These are phyloP conservation scores for Linnemannia zychae DNA, from an alignment of 192 early-diverging fungal genomes.

Conservation along the genomic window DNA sequence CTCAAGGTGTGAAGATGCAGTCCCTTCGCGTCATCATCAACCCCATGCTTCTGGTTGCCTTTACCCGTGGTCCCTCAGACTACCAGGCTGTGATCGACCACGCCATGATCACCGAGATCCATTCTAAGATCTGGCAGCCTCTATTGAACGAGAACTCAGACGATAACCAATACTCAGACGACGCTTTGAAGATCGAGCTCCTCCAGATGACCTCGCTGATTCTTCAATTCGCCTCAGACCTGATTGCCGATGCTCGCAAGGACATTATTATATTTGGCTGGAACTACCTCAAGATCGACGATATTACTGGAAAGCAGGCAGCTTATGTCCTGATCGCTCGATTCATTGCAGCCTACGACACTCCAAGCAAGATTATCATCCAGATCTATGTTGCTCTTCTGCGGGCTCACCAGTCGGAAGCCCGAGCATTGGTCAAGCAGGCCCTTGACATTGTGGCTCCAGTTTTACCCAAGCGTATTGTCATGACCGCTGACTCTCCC, in stretches of 20 bases:
- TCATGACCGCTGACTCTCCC: slow-evolving; percentile 57
- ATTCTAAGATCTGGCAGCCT: slow-evolving; percentile 71
- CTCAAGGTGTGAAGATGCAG: slow-evolving; percentile 78
- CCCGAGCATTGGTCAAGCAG: slow-evolving; percentile 89
- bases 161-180: slow-evolving; percentile 71
- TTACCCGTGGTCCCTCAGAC: slow-evolving; percentile 65
- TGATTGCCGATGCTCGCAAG: slow-evolving; percentile 83
- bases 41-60: slow-evolving; percentile 83
- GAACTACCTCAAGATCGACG: slow-evolving; percentile 87
- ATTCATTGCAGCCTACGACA: slow-evolving; percentile 95
- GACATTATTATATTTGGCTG: slow-evolving; percentile 97
- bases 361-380: slow-evolving; percentile 87
- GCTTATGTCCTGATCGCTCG: slow-evolving; percentile 94
- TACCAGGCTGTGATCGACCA: slow-evolving; percentile 69
- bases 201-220: slow-evolving; percentile 93
- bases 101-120: slow-evolving; percentile 71
- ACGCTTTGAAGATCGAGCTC: slow-evolving; percentile 85
- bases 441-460: slow-evolving; percentile 95
- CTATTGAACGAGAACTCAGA: slow-evolving; percentile 63
- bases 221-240: slow-evolving; percentile 82
- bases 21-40: slow-evolving; percentile 86
- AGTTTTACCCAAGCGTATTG: slow-evolving; percentile 87
- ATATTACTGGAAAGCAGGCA: slow-evolving; percentile 95
- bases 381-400: slow-evolving; percentile 92
- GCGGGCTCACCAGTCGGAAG: slow-evolving; percentile 91